These are phyloP conservation scores for Zygoascus tannicola DNA, from an alignment of 805 yeast species.

Conservation along the genomic window DNA sequence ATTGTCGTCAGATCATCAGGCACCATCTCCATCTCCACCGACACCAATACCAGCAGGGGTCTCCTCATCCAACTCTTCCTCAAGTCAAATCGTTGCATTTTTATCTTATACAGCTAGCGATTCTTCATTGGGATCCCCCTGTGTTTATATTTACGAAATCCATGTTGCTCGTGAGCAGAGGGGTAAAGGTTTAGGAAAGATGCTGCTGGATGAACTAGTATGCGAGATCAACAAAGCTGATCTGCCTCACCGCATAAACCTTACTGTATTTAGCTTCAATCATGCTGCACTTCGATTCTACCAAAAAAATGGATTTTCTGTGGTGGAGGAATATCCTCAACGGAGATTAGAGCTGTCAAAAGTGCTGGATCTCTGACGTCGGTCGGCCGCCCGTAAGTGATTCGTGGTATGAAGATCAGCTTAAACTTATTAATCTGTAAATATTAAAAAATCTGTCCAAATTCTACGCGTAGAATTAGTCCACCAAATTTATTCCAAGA, in stretches of 20 bases:
- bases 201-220: conserved; percentile 14
- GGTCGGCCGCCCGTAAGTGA: too few relatives aligned
- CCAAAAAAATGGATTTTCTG: conserved; percentile 14
- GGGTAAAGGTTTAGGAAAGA: conserved; percentile 19
- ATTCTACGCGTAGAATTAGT: too few relatives aligned
- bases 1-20: not conserved
- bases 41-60: not conserved
- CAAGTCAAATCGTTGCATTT: conserved; percentile 14
- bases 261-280: conserved; percentile 22
- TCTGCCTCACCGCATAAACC: conserved; percentile 8
- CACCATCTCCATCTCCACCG: not conserved
- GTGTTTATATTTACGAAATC: conserved; percentile 23
- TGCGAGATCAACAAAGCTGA: conserved; percentile 2
- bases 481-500: too few relatives aligned
- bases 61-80: not conserved
- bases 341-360: conserved; percentile 5
- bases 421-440: too few relatives aligned
- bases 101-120: conserved; percentile 17
- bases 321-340: conserved; percentile 1
- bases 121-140: conserved; percentile 8
- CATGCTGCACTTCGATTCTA: conserved; percentile 18
- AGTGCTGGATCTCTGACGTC: not conserved
- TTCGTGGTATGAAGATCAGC: too few relatives aligned
- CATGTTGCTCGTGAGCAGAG: conserved; percentile 16
- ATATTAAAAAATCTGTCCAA: too few relatives aligned